Percentiles rank a stretch among this genome's conserved stretches.
Conservation (phyloP, 352 stramenopile genomes). For the Blastocystis sp. region DNA sequence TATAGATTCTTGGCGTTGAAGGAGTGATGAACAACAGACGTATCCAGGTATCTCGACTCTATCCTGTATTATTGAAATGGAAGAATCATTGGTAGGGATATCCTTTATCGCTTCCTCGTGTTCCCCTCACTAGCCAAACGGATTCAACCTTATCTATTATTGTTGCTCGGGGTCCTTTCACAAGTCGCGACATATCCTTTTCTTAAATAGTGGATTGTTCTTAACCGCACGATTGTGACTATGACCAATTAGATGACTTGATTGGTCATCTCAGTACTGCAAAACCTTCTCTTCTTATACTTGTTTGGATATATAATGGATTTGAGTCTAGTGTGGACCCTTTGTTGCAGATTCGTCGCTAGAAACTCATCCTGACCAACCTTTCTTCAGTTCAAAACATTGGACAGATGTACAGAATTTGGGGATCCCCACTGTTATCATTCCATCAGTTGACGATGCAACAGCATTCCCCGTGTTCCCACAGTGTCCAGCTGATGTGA, state of each 20-base stretch:
- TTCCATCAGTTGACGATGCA: slow-evolving; percentile 31
- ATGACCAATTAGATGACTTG: slow-evolving; percentile 1
- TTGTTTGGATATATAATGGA: not conserved
- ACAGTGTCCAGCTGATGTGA: not conserved
- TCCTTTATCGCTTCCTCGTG: not conserved
- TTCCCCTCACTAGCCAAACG: not conserved
- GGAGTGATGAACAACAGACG: slow-evolving; percentile 42
- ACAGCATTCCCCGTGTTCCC: slow-evolving; percentile 19
- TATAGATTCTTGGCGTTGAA: slow-evolving; percentile 19
- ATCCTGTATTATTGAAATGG: not conserved
- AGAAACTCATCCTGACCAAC: too few relatives aligned
- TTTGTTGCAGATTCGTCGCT: not conserved
- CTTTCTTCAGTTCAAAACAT: not conserved
- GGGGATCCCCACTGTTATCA: not conserved
- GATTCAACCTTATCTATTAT: not conserved
- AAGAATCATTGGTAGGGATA: not conserved
- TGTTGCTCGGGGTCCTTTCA: slow-evolving; percentile 46
- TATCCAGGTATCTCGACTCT: not conserved
- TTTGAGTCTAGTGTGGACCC: slow-evolving; percentile 41
- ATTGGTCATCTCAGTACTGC: not conserved
- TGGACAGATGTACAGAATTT: not conserved
- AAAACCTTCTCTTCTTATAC: not conserved
- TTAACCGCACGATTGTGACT: not conserved
- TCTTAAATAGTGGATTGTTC: not conserved
- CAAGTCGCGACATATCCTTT: slow-evolving; percentile 6